Percentiles rank a stretch among this genome's conserved stretches.
These are phyloP conservation scores for Aureobasidium sp. DNA, from an alignment of 2,329 filamentous ascomycete genomes.

Conservation along the genomic window DNA sequence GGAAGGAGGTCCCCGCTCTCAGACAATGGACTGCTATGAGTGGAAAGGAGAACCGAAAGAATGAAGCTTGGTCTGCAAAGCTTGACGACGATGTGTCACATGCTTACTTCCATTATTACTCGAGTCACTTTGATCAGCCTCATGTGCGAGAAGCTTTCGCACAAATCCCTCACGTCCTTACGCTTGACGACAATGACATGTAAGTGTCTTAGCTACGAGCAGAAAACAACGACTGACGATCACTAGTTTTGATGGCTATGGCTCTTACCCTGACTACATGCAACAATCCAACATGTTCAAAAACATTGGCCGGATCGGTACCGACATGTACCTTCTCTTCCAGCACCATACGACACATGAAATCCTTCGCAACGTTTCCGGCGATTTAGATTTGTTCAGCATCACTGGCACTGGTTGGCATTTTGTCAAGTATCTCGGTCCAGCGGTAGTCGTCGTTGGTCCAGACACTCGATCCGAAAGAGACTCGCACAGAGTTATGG, in stretches of 20 bases:
- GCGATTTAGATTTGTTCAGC: slow-evolving; percentile 88
- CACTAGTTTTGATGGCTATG: slow-evolving; percentile 84
- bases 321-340: slow-evolving; percentile 97
- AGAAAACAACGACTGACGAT: background rate
- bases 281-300: slow-evolving; percentile 96
- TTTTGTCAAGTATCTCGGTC: slow-evolving; percentile 93
- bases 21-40: slow-evolving; percentile 93
- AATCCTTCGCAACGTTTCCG: slow-evolving; percentile 78
- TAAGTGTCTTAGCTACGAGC: slow-evolving; percentile 45
- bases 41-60: slow-evolving; percentile 88
- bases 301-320: slow-evolving; percentile 89
- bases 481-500: slow-evolving; percentile 84
- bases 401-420: slow-evolving; percentile 98
- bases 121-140: slow-evolving; percentile 94
- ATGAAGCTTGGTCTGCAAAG: slow-evolving; percentile 80
- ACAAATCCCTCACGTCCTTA: slow-evolving; percentile 87
- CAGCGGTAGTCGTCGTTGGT: slow-evolving; percentile 80
- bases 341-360: slow-evolving; percentile 96
- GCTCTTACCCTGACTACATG: slow-evolving; percentile 97
- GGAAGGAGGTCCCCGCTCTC: slow-evolving; percentile 88
- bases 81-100: slow-evolving; percentile 94
- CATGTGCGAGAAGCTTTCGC: slow-evolving; percentile 92
- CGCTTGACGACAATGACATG: slow-evolving; percentile 97
- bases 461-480: slow-evolving; percentile 88
- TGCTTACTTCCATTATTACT: slow-evolving; percentile 98